These are phyloP conservation scores for Geotrichum macrosporum DNA, from an alignment of 1,139 yeast genomes.

Conservation along the genomic window DNA sequence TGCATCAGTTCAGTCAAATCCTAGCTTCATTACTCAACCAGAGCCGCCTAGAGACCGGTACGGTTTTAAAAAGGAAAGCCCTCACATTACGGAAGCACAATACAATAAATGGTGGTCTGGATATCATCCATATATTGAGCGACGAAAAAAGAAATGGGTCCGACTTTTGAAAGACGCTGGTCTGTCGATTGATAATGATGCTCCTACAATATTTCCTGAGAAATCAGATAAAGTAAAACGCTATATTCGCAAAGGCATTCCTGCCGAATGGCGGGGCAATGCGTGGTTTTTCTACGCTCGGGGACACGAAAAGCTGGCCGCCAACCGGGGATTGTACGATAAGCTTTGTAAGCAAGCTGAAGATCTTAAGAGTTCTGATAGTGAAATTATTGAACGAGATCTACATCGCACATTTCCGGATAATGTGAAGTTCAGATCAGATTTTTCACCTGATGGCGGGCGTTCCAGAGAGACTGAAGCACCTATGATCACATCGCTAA, in stretches of 20 bases:
- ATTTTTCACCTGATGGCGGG: constrained; percentile 24
- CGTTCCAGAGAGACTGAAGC: constrained; percentile 44
- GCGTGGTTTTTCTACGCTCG: constrained; percentile 98
- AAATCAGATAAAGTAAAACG: constrained; percentile 77
- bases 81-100: constrained; percentile 48
- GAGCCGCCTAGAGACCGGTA: constrained; percentile 56
- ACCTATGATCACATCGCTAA: constrained; percentile 60
- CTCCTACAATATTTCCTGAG: constrained; percentile 65
- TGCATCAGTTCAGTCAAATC: constrained; percentile 7
- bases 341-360: constrained; percentile 55
- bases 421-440: constrained; percentile 63
- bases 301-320: constrained; percentile 71
- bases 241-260: constrained; percentile 84
- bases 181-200: constrained; percentile 38
- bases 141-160: constrained; percentile 75
- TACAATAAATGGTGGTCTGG: constrained; percentile 71
- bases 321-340: constrained; percentile 69
- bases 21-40: constrained; percentile 1
- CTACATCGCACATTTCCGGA: constrained; percentile 92
- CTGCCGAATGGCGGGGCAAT: constrained; percentile 94
- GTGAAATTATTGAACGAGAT: constrained; percentile 91
- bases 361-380: constrained; percentile 51
- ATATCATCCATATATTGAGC: constrained; percentile 58
- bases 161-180: constrained; percentile 64
- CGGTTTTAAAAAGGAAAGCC: constrained; percentile 71